Percentiles rank a stretch among this genome's conserved stretches.
Evolutionary conservation across 257 asterid genomes (phyloP).

Genomic region (Fraxinus americana): DNA sequence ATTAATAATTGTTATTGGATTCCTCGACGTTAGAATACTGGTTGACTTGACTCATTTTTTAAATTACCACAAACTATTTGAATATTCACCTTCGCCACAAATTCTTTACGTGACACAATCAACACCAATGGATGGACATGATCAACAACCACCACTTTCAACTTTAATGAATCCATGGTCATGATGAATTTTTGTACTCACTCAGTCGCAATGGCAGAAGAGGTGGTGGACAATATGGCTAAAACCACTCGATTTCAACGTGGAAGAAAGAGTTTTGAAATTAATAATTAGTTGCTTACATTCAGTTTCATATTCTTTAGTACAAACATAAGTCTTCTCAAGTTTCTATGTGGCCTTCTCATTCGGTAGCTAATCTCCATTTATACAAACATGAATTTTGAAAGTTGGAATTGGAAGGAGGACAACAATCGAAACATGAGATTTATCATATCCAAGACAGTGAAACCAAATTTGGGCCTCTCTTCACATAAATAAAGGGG

Average conservation of each 20-base stretch:
- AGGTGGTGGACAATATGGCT: conserved; percentile 47
- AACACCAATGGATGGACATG: conserved; percentile 82
- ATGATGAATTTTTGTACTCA: conserved; percentile 89
- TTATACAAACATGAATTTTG: not conserved
- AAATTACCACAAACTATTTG: no score
- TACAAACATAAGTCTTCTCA: conserved; percentile 81
- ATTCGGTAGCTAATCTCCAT: conserved; percentile 96
- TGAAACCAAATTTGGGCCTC: not conserved
- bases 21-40: no score
- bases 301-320: conserved; percentile 67
- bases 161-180: conserved; percentile 80
- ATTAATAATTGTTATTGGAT: no score
- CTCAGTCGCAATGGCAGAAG: conserved; percentile 77
- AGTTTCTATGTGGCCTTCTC: conserved; percentile 91
- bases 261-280: conserved; percentile 73
- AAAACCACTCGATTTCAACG: conserved; percentile 54
- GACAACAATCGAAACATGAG: conserved; percentile 24
- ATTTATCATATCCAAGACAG: not conserved
- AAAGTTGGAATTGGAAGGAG: conserved; percentile 68
- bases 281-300: conserved; percentile 80
- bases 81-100: no score
- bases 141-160: conserved; percentile 89
- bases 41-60: no score
- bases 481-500: not conserved
- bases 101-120: no score